These are phyloP conservation scores for Saccharum spontaneum DNA, from an alignment of 176 grass and related monocot genomes.

Conservation along the genomic window DNA sequence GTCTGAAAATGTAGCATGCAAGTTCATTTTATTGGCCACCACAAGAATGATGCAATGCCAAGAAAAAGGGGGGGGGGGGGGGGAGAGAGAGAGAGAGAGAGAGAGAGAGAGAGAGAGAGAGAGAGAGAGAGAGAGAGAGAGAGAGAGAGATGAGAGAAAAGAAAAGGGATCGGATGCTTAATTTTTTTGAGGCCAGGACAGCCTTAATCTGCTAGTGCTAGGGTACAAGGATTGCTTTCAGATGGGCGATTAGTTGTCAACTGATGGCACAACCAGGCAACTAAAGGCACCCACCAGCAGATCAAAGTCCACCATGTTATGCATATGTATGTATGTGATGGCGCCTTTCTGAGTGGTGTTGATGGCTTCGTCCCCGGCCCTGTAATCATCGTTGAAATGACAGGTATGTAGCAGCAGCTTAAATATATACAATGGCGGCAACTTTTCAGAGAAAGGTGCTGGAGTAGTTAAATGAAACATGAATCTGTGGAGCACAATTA, in stretches of 20 bases:
- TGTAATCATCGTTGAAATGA: conserved; percentile 23
- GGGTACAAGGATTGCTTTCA: conserved; percentile 20
- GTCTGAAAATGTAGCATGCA: conserved; percentile 25
- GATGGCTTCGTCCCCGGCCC: background rate
- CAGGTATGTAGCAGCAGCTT: background rate
- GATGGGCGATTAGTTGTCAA: conserved; percentile 25
- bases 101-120: background rate
- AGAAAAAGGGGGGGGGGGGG: too few relatives aligned
- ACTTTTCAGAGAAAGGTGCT: conserved; percentile 19
- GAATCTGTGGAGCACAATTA: conserved; percentile 23
- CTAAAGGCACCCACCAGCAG: background rate
- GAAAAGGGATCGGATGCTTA: background rate
- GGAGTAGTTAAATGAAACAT: conserved; percentile 12
- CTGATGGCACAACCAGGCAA: conserved; percentile 15
- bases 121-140: background rate
- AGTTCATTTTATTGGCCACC: background rate
- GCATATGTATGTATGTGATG: background rate
- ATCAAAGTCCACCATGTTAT: conserved; percentile 24
- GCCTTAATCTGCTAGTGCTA: background rate
- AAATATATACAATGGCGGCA: background rate
- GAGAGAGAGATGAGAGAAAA: background rate
- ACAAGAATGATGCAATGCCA: background rate
- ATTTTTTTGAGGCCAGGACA: conserved; percentile 5
- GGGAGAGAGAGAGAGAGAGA: background rate
- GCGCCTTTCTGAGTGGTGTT: conserved; percentile 11